phyloP scores from a whole-genome alignment of 225 moss, liverwort and hornwort species.

The Takakia lepidozioides region DNA sequence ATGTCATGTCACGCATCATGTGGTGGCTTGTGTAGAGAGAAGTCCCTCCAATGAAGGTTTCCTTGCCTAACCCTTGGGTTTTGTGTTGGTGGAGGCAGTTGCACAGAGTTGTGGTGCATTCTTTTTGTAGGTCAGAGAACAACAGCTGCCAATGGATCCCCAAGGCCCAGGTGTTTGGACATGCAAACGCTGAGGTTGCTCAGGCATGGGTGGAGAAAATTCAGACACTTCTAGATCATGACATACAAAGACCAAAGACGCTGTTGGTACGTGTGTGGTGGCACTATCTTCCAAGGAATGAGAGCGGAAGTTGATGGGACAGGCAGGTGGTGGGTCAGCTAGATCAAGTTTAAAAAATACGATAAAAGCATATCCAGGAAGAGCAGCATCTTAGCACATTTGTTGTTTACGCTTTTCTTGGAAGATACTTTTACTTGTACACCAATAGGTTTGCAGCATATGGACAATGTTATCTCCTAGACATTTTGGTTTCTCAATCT shows the following conservation, averaged over 20 bases:
- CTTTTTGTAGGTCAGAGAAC: slow-evolving; percentile 21
- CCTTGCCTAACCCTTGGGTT: neutral
- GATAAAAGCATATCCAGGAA: no score
- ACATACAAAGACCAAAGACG: slow-evolving; percentile 58
- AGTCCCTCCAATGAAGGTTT: neutral
- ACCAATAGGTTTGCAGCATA: no score
- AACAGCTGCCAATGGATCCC: slow-evolving; percentile 39
- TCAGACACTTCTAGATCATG: slow-evolving; percentile 37
- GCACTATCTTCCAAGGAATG: neutral
- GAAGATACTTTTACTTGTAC: neutral
- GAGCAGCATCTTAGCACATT: neutral
- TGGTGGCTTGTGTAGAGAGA: no score
- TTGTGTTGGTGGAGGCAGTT: slow-evolving; percentile 17
- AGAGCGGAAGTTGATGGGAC: neutral
- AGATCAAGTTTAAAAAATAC: no score
- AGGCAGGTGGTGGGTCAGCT: no score
- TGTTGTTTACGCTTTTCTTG: neutral
- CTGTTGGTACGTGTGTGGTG: slow-evolving; percentile 47
- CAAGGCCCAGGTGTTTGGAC: slow-evolving; percentile 23
- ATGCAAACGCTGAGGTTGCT: slow-evolving; percentile 20
- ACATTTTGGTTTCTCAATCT: neutral
- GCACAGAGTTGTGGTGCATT: slow-evolving; percentile 37
- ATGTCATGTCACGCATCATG: no score
- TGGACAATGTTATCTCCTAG: no score
- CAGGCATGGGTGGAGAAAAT: slow-evolving; percentile 43